Conservation (phyloP, 345 rosid species). For the Tarenaya hassleriana region DNA sequence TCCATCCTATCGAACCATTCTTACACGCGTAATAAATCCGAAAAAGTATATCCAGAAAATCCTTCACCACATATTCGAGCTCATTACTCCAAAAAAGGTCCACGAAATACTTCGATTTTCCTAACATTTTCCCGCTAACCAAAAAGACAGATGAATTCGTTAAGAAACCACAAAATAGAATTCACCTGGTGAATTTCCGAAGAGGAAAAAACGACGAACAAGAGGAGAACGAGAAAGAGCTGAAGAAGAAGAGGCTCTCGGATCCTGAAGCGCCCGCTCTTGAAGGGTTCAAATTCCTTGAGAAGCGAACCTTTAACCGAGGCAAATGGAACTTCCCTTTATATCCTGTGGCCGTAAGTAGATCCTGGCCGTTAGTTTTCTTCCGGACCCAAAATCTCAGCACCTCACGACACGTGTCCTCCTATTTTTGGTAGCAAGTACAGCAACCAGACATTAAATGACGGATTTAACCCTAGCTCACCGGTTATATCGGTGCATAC, state of each 20-base stretch:
- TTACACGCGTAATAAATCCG: neutral
- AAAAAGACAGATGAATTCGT: neutral
- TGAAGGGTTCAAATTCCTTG: slow-evolving; percentile 15
- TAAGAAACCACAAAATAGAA: slow-evolving; percentile 7
- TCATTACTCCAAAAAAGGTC: no score
- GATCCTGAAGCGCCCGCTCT: slow-evolving; percentile 14
- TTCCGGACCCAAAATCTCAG: slow-evolving; percentile 18
- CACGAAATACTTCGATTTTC: neutral
- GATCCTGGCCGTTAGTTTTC: slow-evolving; percentile 23
- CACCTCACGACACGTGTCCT: slow-evolving; percentile 15
- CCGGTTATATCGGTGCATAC: slow-evolving; percentile 4
- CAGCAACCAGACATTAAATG: neutral
- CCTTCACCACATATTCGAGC: neutral
- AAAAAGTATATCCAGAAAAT: neutral
- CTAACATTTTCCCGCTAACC: neutral
- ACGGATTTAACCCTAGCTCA: slow-evolving; percentile 1
- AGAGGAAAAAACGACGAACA: slow-evolving; percentile 14
- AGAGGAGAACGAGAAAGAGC: slow-evolving; percentile 1
- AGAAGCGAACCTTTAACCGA: slow-evolving; percentile 14
- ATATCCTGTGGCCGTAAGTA: slow-evolving; percentile 16
- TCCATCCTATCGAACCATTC: neutral
- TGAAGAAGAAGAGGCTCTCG: slow-evolving; percentile 10
- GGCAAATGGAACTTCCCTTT: slow-evolving; percentile 14
- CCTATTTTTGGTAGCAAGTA: slow-evolving; percentile 15
- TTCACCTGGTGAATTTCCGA: slow-evolving; percentile 19